These are phyloP conservation scores for Mucor circinelloides DNA, from an alignment of 371 early-diverging fungal species.

Conservation along the genomic window DNA sequence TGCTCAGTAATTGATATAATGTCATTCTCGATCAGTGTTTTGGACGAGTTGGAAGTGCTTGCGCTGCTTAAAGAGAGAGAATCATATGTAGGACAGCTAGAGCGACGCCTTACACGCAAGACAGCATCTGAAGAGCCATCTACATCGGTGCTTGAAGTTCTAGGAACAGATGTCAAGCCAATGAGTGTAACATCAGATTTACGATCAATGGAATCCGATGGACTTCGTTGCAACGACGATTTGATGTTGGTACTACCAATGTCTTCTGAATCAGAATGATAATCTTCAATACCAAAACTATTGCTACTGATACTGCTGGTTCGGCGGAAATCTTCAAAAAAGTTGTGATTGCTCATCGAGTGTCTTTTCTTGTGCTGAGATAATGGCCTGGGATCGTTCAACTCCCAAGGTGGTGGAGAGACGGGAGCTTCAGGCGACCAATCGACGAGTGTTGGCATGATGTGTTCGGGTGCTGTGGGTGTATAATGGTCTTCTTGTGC, in stretches of 20 bases:
- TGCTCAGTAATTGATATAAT: conserved; percentile 19
- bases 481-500: neutral
- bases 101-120: conserved; percentile 11
- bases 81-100: conserved; percentile 20
- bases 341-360: neutral
- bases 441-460: conserved; percentile 12
- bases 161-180: neutral
- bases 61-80: neutral
- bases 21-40: conserved; percentile 17
- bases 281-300: neutral
- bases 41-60: neutral
- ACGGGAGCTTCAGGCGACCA: conserved; percentile 23
- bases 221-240: neutral
- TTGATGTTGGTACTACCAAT: neutral
- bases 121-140: neutral
- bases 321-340: neutral
- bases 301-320: neutral
- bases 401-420: conserved; percentile 25
- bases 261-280: conserved; percentile 21
- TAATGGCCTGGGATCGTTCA: neutral
- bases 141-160: neutral
- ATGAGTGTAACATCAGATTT: conserved; percentile 19
- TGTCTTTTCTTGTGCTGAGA: neutral
- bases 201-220: neutral
- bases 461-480: conserved; percentile 15